phyloP scores from a whole-genome alignment of 2,329 filamentous ascomycete species.

The Beauveria rudraprayagi region DNA sequence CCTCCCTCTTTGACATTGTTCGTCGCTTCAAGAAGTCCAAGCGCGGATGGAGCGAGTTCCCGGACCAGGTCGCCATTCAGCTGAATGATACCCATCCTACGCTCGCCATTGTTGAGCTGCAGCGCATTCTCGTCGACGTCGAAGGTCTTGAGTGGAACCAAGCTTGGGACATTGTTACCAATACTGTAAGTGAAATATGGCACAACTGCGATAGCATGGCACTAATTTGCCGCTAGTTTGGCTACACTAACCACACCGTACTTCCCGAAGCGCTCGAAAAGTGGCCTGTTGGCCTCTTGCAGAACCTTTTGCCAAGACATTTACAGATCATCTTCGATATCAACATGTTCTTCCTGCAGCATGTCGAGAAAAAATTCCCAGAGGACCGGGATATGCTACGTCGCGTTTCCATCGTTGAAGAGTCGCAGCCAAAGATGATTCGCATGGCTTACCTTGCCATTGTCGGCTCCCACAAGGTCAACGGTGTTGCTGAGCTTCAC shows the following conservation, averaged over 20 bases:
- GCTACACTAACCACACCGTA: constrained; percentile 98
- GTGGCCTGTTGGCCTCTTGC: constrained; percentile 89
- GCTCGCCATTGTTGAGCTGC: constrained; percentile 88
- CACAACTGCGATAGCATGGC: background rate
- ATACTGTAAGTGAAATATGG: constrained; percentile 43
- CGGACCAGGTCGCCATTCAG: constrained; percentile 93
- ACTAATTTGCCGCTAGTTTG: constrained; percentile 48
- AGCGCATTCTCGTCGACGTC: constrained; percentile 81
- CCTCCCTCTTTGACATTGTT: constrained; percentile 92
- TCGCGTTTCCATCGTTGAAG: constrained; percentile 94
- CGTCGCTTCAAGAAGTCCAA: constrained; percentile 97
- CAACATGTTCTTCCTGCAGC: constrained; percentile 88
- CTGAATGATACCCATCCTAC: constrained; percentile 98
- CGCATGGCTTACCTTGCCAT: constrained; percentile 94
- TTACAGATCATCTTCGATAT: constrained; percentile 98
- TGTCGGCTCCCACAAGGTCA: constrained; percentile 98
- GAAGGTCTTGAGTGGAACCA: constrained; percentile 91
- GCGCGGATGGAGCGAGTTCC: constrained; percentile 83
- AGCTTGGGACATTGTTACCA: constrained; percentile 74
- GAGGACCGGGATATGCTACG: constrained; percentile 77
- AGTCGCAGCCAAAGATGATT: constrained; percentile 94
- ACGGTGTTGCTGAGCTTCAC: constrained; percentile 94
- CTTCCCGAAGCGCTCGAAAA: constrained; percentile 96
- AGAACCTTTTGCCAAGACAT: constrained; percentile 88
- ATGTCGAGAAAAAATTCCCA: constrained; percentile 83